Evolutionary conservation across 1,139 yeast genomes (phyloP).

Genomic region (Pneumocystis oryctolagi): DNA sequence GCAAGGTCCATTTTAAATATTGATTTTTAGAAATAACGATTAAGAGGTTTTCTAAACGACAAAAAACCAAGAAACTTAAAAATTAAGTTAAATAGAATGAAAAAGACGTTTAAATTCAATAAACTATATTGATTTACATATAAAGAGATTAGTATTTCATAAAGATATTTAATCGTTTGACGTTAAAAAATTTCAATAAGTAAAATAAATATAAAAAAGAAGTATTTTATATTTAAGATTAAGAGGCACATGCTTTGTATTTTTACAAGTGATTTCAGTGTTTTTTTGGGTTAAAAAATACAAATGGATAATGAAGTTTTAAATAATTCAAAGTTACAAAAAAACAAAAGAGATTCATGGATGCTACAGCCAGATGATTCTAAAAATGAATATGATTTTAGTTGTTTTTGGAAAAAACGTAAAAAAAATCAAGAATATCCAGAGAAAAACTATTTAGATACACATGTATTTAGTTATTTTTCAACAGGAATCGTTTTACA

Average conservation of each 20-base stretch:
- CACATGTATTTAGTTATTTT: background rate
- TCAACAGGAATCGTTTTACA: background rate
- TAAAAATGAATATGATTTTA: background rate
- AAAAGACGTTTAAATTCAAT: background rate
- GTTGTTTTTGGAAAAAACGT: background rate
- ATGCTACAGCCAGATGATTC: background rate
- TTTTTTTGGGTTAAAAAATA: background rate
- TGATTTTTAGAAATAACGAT: background rate
- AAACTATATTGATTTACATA: no score
- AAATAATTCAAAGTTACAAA: background rate
- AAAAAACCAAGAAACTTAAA: background rate
- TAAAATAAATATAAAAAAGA: no score
- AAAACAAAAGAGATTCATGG: background rate
- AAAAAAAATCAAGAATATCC: background rate
- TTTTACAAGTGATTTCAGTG: no score
- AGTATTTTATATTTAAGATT: background rate
- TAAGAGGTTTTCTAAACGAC: background rate
- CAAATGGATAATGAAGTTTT: background rate
- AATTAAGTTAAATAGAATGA: background rate
- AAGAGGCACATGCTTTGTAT: background rate
- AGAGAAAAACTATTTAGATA: background rate
- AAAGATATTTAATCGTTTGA: no score
- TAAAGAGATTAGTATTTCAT: no score
- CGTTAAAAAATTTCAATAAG: no score
- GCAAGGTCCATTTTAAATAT: background rate